Base-by-base conservation (phyloP, 2,329 filamentous ascomycete genomes). In the Penicillium oxalicum region DNA sequence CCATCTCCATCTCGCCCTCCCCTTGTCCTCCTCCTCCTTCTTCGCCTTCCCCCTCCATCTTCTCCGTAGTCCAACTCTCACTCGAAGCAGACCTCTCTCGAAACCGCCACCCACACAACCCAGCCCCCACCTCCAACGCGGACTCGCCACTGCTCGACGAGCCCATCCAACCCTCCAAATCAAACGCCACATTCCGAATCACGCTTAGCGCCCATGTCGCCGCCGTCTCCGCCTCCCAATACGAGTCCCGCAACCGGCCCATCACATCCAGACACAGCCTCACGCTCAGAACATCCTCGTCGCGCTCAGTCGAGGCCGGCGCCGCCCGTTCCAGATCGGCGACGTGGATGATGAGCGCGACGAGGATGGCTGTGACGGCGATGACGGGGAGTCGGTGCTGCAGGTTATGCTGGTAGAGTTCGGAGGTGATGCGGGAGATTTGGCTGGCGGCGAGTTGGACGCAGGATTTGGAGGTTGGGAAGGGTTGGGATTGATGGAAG, bases 291-390 rank as follows among this genome's bases (percentile, higher is more conserved):
- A 46, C 41, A 1, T 51, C 47, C n/a, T 54, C 44, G 2, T 45
- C 39, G 2, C 32, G 49, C 38, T 47, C 35, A 7, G 32, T 24
- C 6, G 44, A 44, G 0, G 24, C 40, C 7, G 43, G 18, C 2
- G 46, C 7, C 29, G 29, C 29, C 3, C 11, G 41, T 35, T 50
- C 54, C 44, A 51, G 48, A 34, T 53, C 46, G 2, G 49, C 45
- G 12, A 56, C 49, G 24, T 53, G 51, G 9, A 56, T 55, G 9
- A 55, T 51, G 24, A 55, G 6, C 12, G 53, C 51, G 13, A 55
- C 48, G 1, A 55, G 47, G n/a, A 53, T 55, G 0, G 48, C 51
- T 6, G 53, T 55, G 9, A 55, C 48, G 11, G 51, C 51, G 6
- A 53, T 18, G 18, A 56, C 45, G 7, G 53, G 51, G 5, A 56